phyloP scores from a whole-genome alignment of 2,329 filamentous ascomycete species.

The Ophiocordyceps camponoti-rufipedis region DNA sequence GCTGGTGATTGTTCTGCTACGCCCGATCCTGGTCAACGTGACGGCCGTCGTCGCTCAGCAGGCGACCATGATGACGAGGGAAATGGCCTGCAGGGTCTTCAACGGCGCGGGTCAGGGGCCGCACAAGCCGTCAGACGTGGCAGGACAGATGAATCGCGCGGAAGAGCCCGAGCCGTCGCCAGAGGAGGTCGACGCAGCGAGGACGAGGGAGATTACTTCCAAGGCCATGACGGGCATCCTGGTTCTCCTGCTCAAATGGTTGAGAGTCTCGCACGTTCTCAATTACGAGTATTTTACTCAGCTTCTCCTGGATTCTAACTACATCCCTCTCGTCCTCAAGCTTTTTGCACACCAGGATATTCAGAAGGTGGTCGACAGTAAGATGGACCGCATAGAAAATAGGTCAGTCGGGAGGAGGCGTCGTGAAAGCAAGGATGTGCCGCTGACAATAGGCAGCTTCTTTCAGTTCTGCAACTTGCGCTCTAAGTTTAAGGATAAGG shows the following conservation, averaged over 20 bases:
- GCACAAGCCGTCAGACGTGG: conserved; percentile 13
- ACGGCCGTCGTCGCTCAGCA: conserved; percentile 60
- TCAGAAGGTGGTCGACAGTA: conserved; percentile 74
- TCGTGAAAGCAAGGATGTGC: background rate
- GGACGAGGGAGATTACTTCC: conserved; percentile 70
- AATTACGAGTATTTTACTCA: conserved; percentile 96
- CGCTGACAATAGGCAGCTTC: conserved; percentile 40
- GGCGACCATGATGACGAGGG: conserved; percentile 24
- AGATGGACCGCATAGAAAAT: conserved; percentile 63
- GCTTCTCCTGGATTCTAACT: conserved; percentile 84
- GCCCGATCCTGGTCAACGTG: conserved; percentile 73
- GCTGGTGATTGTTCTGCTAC: conserved; percentile 78
- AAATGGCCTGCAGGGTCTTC: conserved; percentile 18
- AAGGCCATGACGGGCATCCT: conserved; percentile 87
- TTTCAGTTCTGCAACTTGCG: conserved; percentile 74
- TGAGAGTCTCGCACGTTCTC: conserved; percentile 82
- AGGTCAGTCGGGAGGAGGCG: conserved; percentile 33
- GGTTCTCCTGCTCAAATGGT: conserved; percentile 84
- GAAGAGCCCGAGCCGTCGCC: conserved; percentile 31
- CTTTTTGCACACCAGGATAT: conserved; percentile 89
- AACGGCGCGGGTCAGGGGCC: conserved; percentile 18
- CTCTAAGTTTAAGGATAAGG: conserved; percentile 28
- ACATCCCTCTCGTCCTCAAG: conserved; percentile 80
- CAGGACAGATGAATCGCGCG: conserved; percentile 12
- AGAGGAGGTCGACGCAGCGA: conserved; percentile 66